Conservation (phyloP, 768 basidiomycete genomes). For the Tremella yokohamensis region DNA sequence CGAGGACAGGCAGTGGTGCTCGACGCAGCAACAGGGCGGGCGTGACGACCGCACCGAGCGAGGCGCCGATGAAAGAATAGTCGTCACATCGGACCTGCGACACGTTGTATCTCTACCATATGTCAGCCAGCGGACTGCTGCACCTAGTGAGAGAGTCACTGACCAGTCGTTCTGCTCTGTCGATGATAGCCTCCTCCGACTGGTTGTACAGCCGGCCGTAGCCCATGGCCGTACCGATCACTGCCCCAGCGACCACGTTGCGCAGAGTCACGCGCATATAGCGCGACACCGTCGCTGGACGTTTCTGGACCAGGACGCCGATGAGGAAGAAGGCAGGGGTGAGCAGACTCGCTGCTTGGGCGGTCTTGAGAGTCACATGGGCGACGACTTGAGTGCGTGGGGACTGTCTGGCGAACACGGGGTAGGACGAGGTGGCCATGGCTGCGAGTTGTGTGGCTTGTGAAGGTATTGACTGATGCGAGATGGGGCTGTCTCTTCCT, state of each 20-base stretch:
- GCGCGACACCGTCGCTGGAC: conserved; percentile 37
- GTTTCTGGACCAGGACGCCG: conserved; percentile 22
- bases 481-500: too few species aligned
- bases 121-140: background rate
- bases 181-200: conserved; percentile 28
- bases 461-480: too few species aligned
- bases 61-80: conserved; percentile 47
- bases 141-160: conserved; percentile 11
- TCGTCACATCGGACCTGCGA: conserved; percentile 45
- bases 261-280: conserved; percentile 24
- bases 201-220: conserved; percentile 29
- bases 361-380: conserved; percentile 42
- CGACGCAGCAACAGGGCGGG: conserved; percentile 46
- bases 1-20: conserved; percentile 35
- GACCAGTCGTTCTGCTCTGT: conserved; percentile 36
- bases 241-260: conserved; percentile 25
- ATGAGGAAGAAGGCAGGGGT: conserved; percentile 42
- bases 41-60: conserved; percentile 32
- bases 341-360: conserved; percentile 39
- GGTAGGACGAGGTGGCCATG: conserved; percentile 28
- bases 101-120: conserved; percentile 22
- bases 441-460: background rate
- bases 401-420: conserved; percentile 20
- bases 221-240: conserved; percentile 26
- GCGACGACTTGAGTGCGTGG: conserved; percentile 36